Evolutionary conservation across 495 filamentous ascomycete genomes (phyloP).

Genomic region (Amorphotheca resinae): DNA sequence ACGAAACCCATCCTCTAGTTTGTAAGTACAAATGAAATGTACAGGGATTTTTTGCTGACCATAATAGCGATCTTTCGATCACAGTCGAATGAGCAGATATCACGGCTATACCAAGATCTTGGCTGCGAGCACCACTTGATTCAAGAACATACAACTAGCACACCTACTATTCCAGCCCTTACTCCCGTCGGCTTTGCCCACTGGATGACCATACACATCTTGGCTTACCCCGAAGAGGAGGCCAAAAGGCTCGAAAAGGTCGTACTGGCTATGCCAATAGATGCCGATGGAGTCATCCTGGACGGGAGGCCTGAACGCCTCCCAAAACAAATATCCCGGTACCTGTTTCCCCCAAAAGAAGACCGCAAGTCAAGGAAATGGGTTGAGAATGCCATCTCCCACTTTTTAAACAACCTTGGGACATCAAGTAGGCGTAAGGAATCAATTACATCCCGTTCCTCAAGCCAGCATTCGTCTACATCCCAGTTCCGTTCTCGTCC

Average conservation of each 20-base stretch:
- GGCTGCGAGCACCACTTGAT: slow-evolving; percentile 73
- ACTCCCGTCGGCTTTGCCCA: slow-evolving; percentile 68
- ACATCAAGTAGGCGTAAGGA: slow-evolving; percentile 8
- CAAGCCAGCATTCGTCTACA: slow-evolving; percentile 9
- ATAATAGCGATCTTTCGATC: slow-evolving; percentile 35
- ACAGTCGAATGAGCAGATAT: slow-evolving; percentile 31
- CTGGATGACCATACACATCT: slow-evolving; percentile 66
- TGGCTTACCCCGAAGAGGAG: slow-evolving; percentile 68
- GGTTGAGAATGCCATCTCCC: slow-evolving; percentile 13
- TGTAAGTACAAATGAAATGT: slow-evolving; percentile 18
- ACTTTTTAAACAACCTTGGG: slow-evolving; percentile 19
- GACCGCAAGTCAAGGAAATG: slow-evolving; percentile 11
- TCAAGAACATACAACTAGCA: slow-evolving; percentile 42
- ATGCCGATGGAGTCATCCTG: slow-evolving; percentile 35
- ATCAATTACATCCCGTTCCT: slow-evolving; percentile 11
- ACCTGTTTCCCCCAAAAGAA: slow-evolving; percentile 45
- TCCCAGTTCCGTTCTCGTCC: slow-evolving; percentile 10
- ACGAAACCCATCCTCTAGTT: slow-evolving; percentile 38
- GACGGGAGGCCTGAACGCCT: slow-evolving; percentile 64
- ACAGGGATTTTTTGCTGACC: slow-evolving; percentile 4
- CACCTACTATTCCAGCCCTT: slow-evolving; percentile 61
- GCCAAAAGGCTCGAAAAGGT: slow-evolving; percentile 61
- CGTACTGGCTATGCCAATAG: slow-evolving; percentile 62
- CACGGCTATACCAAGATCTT: slow-evolving; percentile 62
- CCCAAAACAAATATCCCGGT: slow-evolving; percentile 64